Evolutionary conservation across 768 basidiomycete genomes (phyloP), one percentile per base, ranked within the genome.

Genomic region (Tulasnella sp.): DNA sequence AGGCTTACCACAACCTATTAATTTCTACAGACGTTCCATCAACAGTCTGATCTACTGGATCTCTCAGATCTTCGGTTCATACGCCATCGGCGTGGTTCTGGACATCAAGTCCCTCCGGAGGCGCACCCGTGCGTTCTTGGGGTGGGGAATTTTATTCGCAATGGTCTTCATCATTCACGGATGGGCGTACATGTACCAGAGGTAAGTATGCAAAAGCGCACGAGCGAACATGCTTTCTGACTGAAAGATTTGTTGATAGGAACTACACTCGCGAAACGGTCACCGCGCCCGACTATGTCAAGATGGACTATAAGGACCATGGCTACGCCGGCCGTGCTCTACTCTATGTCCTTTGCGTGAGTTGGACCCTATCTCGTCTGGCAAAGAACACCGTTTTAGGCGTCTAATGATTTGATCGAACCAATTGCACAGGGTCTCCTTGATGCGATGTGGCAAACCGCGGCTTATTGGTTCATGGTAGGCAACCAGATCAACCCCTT

Each of bases 371-470:
- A 4, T n/a, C 10, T 46, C 17, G 7, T n/a, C 49, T 25, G 15
- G 31, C 3, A 42, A 15, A 9, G 2, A 12, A 5, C 29, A 11
- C 38, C 21, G 88, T 82, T 70, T 62, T 85, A 7, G 24, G 57
- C 48, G 10, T 52, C 34, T 19, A 7, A 15, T 59, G 48, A 59
- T 10, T 11, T 19, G 24, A 22, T 31, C 21, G 5, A 8, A 22
- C 7, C n/a, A n/a, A n/a, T n/a, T 4, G 5, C 19, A 11, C 29
- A 59, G 57, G 57, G 87, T 25, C 66, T 90, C 10, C 75, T 88
- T 60, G 89, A 91, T 63, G 75, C 87, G 1, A 83, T 87, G 80
- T 91, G 87, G 85, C 89, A 91, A 68, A 88, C 85, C 1, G 80
- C 81, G 0, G 80, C 55, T 10, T 61, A 59, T 31, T 59, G 61